Conservation (phyloP, 768 basidiomycete genomes). For the Boletus subcaerulescens region DNA sequence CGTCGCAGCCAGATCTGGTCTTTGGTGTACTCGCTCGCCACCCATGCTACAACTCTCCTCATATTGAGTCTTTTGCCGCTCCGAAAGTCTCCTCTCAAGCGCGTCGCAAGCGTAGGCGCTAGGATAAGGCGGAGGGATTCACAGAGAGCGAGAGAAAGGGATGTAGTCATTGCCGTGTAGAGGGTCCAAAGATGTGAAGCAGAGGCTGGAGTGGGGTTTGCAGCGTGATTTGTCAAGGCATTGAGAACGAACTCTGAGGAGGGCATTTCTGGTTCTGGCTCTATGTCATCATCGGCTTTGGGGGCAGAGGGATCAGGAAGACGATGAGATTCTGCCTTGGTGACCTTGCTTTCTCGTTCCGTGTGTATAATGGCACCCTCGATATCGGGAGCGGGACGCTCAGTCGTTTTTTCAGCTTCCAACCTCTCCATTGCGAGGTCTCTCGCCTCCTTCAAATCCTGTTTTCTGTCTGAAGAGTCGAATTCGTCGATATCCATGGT, state of each 20-base stretch:
- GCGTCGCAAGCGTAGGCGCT: slow-evolving; percentile 90
- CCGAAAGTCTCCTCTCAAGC: slow-evolving; percentile 94
- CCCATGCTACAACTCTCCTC: slow-evolving; percentile 98
- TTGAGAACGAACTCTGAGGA: slow-evolving; percentile 21
- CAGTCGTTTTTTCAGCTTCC: slow-evolving; percentile 27
- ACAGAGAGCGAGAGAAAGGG: slow-evolving; percentile 88
- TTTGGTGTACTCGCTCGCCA: slow-evolving; percentile 98
- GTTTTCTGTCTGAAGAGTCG: slow-evolving; percentile 5
- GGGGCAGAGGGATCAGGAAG: slow-evolving; percentile 26
- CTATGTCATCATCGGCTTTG: slow-evolving; percentile 30
- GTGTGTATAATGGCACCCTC: slow-evolving; percentile 48
- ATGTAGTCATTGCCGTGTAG: slow-evolving; percentile 87
- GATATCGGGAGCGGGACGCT: slow-evolving; percentile 29
- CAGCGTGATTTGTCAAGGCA: slow-evolving; percentile 18
- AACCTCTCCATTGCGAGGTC: slow-evolving; percentile 27
- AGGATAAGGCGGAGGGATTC: slow-evolving; percentile 96
- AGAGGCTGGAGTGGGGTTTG: slow-evolving; percentile 25
- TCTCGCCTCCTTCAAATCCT: slow-evolving; percentile 26
- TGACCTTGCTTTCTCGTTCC: slow-evolving; percentile 16
- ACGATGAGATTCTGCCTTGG: slow-evolving; percentile 3
- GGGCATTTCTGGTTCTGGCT: slow-evolving; percentile 14
- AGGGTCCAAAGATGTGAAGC: slow-evolving; percentile 83
- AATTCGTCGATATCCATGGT: slow-evolving; percentile 52
- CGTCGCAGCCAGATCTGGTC: slow-evolving; percentile 99
- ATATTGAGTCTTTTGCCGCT: slow-evolving; percentile 97